A percentile compares a stretch with the other conserved stretches of the same genome.
Conservation (phyloP, 2,329 filamentous ascomycete species). For the Colletotrichum sp. region DNA sequence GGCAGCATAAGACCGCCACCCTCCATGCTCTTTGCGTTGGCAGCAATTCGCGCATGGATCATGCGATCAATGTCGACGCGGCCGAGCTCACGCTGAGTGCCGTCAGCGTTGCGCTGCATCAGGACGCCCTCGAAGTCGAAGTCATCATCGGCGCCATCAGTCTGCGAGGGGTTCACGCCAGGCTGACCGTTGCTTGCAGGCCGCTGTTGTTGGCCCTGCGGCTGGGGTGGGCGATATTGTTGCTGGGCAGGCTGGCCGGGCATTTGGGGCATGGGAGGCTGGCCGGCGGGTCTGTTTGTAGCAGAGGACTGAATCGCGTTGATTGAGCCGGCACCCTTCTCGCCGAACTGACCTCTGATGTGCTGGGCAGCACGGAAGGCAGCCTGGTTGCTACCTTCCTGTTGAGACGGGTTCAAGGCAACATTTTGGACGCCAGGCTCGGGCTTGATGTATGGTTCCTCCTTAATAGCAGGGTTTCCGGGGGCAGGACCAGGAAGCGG, state of each 20-base stretch:
- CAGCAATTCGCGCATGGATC: slow-evolving; percentile 71
- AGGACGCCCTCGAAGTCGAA: slow-evolving; percentile 64
- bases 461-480: slow-evolving; percentile 41
- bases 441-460: slow-evolving; percentile 52
- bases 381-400: slow-evolving; percentile 41
- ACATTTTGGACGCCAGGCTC: slow-evolving; percentile 44
- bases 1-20: slow-evolving; percentile 79
- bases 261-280: slow-evolving; percentile 35
- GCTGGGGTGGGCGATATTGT: slow-evolving; percentile 26
- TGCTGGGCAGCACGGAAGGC: slow-evolving; percentile 61
- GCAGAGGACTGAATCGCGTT: slow-evolving; percentile 60
- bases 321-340: slow-evolving; percentile 69
- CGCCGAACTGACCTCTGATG: slow-evolving; percentile 65
- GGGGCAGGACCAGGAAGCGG: slow-evolving; percentile 32
- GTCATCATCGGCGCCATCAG: slow-evolving; percentile 74
- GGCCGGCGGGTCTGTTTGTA: slow-evolving; percentile 28
- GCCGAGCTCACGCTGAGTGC: slow-evolving; percentile 60
- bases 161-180: slow-evolving; percentile 50
- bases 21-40: slow-evolving; percentile 72
- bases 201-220: slow-evolving; percentile 34
- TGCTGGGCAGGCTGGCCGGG: slow-evolving; percentile 27
- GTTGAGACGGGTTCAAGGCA: slow-evolving; percentile 24
- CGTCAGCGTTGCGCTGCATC: slow-evolving; percentile 59
- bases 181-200: slow-evolving; percentile 25
- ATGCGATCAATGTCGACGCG: slow-evolving; percentile 70